Conservation (phyloP, 495 filamentous ascomycete species). For the Xylaria scruposa region DNA sequence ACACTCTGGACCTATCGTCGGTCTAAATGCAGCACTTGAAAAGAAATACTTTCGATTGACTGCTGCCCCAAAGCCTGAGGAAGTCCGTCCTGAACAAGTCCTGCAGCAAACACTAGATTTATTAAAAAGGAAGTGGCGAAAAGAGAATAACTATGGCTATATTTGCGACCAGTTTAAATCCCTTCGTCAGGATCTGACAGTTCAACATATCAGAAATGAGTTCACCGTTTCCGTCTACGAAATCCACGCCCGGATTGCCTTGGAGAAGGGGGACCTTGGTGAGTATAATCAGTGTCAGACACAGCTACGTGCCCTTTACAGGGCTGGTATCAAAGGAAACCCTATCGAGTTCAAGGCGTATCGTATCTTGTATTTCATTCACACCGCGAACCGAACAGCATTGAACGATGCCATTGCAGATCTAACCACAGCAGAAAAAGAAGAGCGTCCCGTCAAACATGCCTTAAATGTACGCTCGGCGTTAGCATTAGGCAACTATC, state of each 20-base stretch:
- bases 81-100: conserved; percentile 83
- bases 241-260: conserved; percentile 94
- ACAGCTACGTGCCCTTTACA: conserved; percentile 89
- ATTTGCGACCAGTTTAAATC: conserved; percentile 99
- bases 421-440: conserved; percentile 95
- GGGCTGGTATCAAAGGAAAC: conserved; percentile 84
- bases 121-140: conserved; percentile 92
- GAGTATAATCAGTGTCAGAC: conserved; percentile 99
- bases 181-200: conserved; percentile 94
- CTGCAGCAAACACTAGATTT: conserved; percentile 84
- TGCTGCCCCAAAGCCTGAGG: conserved; percentile 80
- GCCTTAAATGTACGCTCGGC: conserved; percentile 90
- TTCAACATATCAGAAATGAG: conserved; percentile 94
- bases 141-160: conserved; percentile 92
- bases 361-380: conserved; percentile 99
- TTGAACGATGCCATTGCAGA: conserved; percentile 98
- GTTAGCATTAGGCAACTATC: conserved; percentile 92
- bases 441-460: conserved; percentile 82
- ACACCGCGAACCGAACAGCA: conserved; percentile 97
- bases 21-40: conserved; percentile 82
- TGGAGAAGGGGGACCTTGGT: conserved; percentile 99
- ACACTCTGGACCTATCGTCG: conserved; percentile 79
- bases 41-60: conserved; percentile 96
- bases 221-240: conserved; percentile 97
- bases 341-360: conserved; percentile 97